A percentile compares a stretch with the other conserved stretches of the same genome.
phyloP scores from a whole-genome alignment of 345 rosid species.

The Pseudoturritis turrita region DNA sequence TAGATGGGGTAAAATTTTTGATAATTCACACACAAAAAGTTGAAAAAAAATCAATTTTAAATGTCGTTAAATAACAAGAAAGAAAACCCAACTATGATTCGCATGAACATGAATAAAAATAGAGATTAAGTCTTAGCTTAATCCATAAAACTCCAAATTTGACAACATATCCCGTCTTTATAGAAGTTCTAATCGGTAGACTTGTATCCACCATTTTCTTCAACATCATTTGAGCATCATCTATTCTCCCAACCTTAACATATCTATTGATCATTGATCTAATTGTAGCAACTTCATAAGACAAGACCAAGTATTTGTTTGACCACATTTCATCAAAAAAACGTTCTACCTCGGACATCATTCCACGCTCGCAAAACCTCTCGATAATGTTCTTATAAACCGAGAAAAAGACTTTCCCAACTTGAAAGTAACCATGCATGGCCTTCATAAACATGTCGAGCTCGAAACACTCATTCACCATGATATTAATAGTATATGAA shows the following conservation, averaged over 20 bases:
- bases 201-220: not conserved
- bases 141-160: no score
- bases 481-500: not conserved
- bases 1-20: no score
- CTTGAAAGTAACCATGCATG: not conserved
- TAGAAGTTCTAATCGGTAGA: no score
- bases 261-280: not conserved
- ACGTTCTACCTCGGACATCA: not conserved
- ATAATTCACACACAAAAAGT: no score
- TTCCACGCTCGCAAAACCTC: not conserved
- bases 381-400: not conserved
- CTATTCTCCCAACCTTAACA: not conserved
- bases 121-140: no score
- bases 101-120: no score
- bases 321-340: not conserved
- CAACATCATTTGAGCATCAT: not conserved
- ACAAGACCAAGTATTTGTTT: not conserved
- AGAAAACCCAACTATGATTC: no score
- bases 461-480: not conserved
- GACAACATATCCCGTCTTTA: no score
- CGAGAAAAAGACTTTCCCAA: not conserved
- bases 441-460: not conserved
- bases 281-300: not conserved
- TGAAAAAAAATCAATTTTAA: no score
- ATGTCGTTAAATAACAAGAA: no score